These are phyloP conservation scores for Gryganskiella cystojenkinii DNA, from an alignment of 192 early-diverging fungal genomes.

Conservation along the genomic window DNA sequence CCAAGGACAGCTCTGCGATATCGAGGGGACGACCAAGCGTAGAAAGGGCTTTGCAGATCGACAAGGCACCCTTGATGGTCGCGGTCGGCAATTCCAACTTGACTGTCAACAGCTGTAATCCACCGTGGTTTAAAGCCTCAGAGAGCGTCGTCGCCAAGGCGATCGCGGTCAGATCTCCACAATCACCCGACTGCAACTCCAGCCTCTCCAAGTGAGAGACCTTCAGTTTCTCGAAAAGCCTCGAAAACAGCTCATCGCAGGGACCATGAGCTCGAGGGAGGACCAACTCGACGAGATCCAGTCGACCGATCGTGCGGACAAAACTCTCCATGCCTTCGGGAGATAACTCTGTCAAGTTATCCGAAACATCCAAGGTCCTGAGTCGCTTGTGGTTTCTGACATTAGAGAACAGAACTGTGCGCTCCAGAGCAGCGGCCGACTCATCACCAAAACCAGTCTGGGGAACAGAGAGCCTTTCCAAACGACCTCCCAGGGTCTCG, in stretches of 20 bases:
- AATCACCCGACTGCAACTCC: constrained; percentile 18
- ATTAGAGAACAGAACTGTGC: background rate
- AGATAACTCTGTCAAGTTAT: constrained; percentile 13
- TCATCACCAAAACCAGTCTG: constrained; percentile 36
- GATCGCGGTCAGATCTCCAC: constrained; percentile 30
- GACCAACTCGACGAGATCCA: constrained; percentile 19
- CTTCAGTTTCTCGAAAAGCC: constrained; percentile 10
- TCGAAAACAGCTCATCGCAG: constrained; percentile 17
- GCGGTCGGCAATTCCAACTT: too few species aligned
- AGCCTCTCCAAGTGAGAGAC: constrained; percentile 8
- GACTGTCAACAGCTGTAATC: background rate
- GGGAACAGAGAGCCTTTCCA: constrained; percentile 21
- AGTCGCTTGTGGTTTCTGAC: constrained; percentile 9
- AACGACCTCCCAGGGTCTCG: constrained; percentile 15
- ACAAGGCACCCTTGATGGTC: too few species aligned
- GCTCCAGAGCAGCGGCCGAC: constrained; percentile 32
- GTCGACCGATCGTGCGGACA: constrained; percentile 14
- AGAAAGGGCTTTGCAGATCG: too few species aligned
- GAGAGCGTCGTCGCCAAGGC: constrained; percentile 15
- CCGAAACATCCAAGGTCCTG: constrained; percentile 22
- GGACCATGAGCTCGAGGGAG: constrained; percentile 15
- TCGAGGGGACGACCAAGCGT: too few species aligned
- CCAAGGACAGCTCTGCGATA: background rate
- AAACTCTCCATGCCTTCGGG: constrained; percentile 25
- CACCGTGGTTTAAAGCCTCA: background rate